Evolutionary conservation across 352 stramenopile genomes (phyloP).

Genomic region (Thraustochytrium striatum): DNA sequence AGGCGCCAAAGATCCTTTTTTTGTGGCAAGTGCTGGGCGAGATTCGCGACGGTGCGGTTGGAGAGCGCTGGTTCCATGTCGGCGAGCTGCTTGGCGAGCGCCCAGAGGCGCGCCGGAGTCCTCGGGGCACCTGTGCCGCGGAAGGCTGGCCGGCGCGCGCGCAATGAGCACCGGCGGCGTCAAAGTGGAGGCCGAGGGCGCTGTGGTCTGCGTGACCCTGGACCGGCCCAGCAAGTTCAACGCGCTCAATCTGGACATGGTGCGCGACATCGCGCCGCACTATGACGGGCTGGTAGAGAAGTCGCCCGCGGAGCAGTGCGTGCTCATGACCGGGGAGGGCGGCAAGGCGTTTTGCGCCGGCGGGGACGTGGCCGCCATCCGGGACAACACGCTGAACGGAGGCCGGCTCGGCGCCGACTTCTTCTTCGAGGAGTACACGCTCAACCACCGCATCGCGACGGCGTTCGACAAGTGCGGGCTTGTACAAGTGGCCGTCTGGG

Average conservation of each 20-base stretch:
- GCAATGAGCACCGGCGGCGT: too few species aligned
- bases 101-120: too few species aligned
- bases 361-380: conserved; percentile 85
- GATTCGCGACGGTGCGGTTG: too few species aligned
- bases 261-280: conserved; percentile 69
- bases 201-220: conserved; percentile 50
- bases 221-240: conserved; percentile 77
- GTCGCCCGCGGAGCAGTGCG: conserved; percentile 68
- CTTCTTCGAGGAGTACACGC: conserved; percentile 89
- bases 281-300: conserved; percentile 59
- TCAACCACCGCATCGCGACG: conserved; percentile 67
- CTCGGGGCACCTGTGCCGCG: too few species aligned
- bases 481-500: conserved; percentile 84
- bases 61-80: too few species aligned
- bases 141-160: too few species aligned
- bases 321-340: conserved; percentile 66
- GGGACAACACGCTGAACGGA: conserved; percentile 46
- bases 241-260: conserved; percentile 76
- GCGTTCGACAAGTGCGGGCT: conserved; percentile 28
- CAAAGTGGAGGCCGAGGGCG: too few species aligned
- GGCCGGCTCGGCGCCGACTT: conserved; percentile 65
- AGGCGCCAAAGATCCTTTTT: too few species aligned
- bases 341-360: conserved; percentile 89
- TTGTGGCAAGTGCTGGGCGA: too few species aligned
- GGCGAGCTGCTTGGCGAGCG: too few species aligned